Base-by-base conservation (phyloP, 2,329 filamentous ascomycete genomes). In the Fusarium multiceps region DNA sequence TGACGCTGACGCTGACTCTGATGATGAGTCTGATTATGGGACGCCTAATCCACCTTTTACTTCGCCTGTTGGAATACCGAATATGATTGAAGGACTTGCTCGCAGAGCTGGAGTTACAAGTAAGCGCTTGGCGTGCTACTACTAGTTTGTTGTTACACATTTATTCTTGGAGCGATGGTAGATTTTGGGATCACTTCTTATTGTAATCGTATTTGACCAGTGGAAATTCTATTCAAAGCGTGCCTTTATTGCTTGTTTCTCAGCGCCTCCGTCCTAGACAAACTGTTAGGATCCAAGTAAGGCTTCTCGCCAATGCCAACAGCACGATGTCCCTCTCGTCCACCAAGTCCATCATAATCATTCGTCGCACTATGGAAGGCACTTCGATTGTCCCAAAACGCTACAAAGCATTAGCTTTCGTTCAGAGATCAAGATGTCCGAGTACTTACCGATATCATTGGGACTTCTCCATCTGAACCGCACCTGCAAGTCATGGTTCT, bases 321-420 rank as follows among this genome's bases (percentile, higher is more conserved):
- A 1, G 84, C 82, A 21, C 88, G 75, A 73, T 88, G 82, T 27
- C 86, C 83, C 51, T 82, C 80, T 49, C 88, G 79, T 27, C 84
- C 80, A 1, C 86, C 87, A 28, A 84, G 79, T 2, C 80, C 82
- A 16, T 83, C 82, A 46, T 88, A 89, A 67, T 90, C 88, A 59
- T 84, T 87, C 0, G 87, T 90, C 0, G 87, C 87, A 13, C 83
- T 85, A 69, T 90, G 88, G 76, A 86, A 89, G 1, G 80, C 84
- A 55, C 84, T 85, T 9, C 87, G 79, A 64, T 90, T 90, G 68
- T 90, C 88, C 88, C 88, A 90, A 64, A 90, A 87, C 1, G 87
- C 85, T 66, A 7, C 0, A 18, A 0, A 7, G 3, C 1, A 13
- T 72, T 46, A 69, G 30, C 21, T 21, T 21, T 21, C 21, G 4